Conservation (phyloP, 805 yeast genomes). For the Geotrichum ghanense region DNA sequence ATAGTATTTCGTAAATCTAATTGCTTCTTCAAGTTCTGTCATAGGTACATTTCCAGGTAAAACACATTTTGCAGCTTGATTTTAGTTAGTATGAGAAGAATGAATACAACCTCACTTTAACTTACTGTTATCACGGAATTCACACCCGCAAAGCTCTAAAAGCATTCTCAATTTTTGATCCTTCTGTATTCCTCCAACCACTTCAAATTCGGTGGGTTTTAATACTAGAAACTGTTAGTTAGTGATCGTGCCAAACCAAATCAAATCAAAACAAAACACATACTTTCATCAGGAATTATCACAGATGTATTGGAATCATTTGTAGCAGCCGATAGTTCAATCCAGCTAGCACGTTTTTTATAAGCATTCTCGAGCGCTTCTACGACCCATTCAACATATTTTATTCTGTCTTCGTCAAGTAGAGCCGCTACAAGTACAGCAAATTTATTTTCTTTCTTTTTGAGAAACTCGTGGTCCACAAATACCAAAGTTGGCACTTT, state of each 20-base stretch:
- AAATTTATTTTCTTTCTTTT: conserved; percentile 36
- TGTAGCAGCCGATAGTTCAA: conserved; percentile 7
- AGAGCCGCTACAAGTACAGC: conserved; percentile 41
- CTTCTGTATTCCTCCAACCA: conserved; percentile 25
- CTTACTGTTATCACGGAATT: conserved; percentile 26
- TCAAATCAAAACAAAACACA: neutral
- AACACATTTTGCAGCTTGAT: conserved; percentile 31
- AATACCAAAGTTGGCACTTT: conserved; percentile 21
- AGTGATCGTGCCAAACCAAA: neutral
- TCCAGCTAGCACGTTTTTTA: conserved; percentile 18
- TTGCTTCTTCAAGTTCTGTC: conserved; percentile 26
- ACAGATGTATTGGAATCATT: neutral
- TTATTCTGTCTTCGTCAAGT: conserved; percentile 32
- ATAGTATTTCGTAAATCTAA: conserved; percentile 34
- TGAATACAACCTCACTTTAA: conserved; percentile 36
- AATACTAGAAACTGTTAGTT: neutral
- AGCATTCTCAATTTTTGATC: conserved; percentile 42
- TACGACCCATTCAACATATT: conserved; percentile 34
- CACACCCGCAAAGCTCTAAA: conserved; percentile 36
- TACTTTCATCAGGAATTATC: conserved; percentile 1
- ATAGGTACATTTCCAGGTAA: conserved; percentile 27
- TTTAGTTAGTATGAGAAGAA: conserved; percentile 35
- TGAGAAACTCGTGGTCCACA: conserved; percentile 15
- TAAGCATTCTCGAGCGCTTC: conserved; percentile 28
- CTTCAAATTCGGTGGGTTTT: neutral